A percentile compares a stretch with the other conserved stretches of the same genome.
These are phyloP conservation scores for Sclerotinia spermophila DNA, from an alignment of 2,329 filamentous ascomycete species.

Conservation along the genomic window DNA sequence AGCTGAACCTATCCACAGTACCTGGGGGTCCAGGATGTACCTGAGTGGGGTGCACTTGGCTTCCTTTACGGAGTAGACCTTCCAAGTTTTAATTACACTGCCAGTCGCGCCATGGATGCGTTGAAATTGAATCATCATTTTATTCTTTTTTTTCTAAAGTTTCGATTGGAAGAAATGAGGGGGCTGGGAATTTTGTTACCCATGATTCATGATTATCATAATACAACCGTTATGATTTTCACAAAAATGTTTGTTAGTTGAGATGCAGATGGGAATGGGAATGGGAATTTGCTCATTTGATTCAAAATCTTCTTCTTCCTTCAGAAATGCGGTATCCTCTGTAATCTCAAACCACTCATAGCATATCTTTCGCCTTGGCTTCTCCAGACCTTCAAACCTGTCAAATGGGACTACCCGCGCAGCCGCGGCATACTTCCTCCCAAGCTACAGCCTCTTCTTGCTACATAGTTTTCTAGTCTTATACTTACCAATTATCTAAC, in stretches of 20 bases:
- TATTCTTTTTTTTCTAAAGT: neutral
- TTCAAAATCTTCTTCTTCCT: neutral
- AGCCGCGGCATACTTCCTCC: constrained; percentile 3
- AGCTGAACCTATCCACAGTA: constrained; percentile 9
- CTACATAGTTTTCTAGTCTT: neutral
- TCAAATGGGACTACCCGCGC: constrained; percentile 20
- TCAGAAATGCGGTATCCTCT: neutral
- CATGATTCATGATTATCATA: constrained; percentile 8
- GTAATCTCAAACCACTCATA: neutral
- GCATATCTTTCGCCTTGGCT: neutral
- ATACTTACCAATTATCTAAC: neutral
- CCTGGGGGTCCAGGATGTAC: constrained; percentile 3
- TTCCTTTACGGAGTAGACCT: neutral
- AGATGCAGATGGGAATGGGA: neutral
- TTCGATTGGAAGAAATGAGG: constrained; percentile 10
- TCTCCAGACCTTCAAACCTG: neutral
- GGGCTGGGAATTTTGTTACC: constrained; percentile 11
- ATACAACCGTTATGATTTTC: neutral
- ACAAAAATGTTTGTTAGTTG: neutral
- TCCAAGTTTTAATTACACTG: neutral
- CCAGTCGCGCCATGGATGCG: constrained; percentile 2
- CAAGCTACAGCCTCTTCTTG: constrained; percentile 1
- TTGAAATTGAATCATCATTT: constrained; percentile 1
- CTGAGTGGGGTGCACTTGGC: constrained; percentile 8
- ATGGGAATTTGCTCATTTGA: neutral